phyloP scores from a whole-genome alignment of 768 basidiomycete genomes.

The Tulasnella sp. region DNA sequence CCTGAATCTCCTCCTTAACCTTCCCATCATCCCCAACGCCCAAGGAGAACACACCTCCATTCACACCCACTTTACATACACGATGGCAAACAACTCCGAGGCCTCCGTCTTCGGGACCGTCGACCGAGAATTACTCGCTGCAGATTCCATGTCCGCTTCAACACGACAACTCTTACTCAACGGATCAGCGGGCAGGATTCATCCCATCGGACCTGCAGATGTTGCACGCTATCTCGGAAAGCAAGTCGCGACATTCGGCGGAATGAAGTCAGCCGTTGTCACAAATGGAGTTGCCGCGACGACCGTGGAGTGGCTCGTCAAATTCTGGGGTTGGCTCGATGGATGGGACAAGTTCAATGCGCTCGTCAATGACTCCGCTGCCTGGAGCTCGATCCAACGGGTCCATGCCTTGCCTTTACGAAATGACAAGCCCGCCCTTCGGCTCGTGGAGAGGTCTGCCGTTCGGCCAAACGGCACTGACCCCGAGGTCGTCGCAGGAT shows the following conservation, averaged over 20 bases:
- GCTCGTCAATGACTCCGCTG: background rate
- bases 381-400: background rate
- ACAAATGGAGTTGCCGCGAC: slow-evolving; percentile 20
- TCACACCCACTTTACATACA: background rate
- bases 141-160: background rate
- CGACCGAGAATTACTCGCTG: background rate
- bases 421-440: background rate
- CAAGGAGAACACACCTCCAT: background rate
- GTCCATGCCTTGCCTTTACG: background rate
- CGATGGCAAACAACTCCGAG: background rate
- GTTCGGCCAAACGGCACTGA: background rate
- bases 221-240: background rate
- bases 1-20: background rate
- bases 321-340: slow-evolving; percentile 42
- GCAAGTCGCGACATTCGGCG: background rate
- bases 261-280: background rate
- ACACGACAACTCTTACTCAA: background rate
- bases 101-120: background rate
- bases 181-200: background rate
- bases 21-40: background rate
- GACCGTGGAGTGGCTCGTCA: slow-evolving; percentile 32
- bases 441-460: background rate
- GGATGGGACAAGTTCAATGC: slow-evolving; percentile 23
- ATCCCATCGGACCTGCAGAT: background rate
- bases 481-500: background rate